These are phyloP conservation scores for Colletotrichum godetiae DNA, from an alignment of 2,329 filamentous ascomycete genomes.

Conservation along the genomic window DNA sequence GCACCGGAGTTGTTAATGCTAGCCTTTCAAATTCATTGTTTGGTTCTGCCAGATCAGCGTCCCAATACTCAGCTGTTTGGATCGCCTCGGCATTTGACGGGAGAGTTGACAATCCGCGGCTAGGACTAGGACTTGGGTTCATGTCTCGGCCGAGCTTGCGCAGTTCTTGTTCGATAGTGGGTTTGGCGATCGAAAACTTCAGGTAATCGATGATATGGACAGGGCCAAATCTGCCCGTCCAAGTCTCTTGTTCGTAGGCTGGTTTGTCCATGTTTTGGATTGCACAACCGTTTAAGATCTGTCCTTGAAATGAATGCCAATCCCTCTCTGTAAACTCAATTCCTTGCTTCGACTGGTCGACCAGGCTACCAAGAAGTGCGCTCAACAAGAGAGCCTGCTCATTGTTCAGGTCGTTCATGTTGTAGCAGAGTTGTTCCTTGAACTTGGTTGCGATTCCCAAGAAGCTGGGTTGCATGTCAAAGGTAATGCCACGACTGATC, in stretches of 20 bases:
- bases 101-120: not conserved
- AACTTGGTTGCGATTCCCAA: constrained; percentile 74
- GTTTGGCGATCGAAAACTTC: too few species aligned
- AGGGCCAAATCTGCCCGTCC: constrained; percentile 40
- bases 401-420: constrained; percentile 60
- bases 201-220: constrained; percentile 72
- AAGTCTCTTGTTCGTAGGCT: constrained; percentile 54
- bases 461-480: constrained; percentile 66
- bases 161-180: too few species aligned
- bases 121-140: not conserved
- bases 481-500: constrained; percentile 64
- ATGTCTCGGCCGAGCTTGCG: constrained; percentile 43
- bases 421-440: constrained; percentile 73
- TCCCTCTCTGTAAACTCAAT: constrained; percentile 57
- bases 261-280: constrained; percentile 48
- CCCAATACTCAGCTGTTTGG: constrained; percentile 42
- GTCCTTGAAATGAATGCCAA: constrained; percentile 51
- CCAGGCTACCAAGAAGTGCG: constrained; percentile 62
- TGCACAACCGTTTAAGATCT: constrained; percentile 36
- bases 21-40: constrained; percentile 48
- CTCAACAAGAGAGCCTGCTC: constrained; percentile 60
- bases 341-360: constrained; percentile 69
- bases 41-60: constrained; percentile 49
- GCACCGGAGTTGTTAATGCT: constrained; percentile 41
- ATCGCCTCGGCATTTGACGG: not conserved